Evolutionary conservation across 768 basidiomycete species (phyloP), one percentile per base, ranked within the genome.

Genomic region (Suillus subaureus): DNA sequence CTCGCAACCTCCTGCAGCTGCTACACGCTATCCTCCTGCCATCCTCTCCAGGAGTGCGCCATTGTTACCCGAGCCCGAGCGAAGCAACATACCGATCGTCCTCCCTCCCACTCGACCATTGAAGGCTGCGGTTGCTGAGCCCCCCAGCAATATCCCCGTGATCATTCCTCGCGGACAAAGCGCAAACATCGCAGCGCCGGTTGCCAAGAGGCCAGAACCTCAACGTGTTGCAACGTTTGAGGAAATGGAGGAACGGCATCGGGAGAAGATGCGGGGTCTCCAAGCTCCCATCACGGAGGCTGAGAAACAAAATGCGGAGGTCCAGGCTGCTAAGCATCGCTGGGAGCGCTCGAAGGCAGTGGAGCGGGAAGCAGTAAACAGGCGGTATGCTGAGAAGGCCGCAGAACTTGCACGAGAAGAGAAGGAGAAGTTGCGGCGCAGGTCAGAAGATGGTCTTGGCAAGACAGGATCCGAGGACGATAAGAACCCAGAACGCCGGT

Each of bases 221-320:
- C 76, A 80, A 47, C 88, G 91, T 18, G 85, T 89, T 33, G 85
- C 87, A 65, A 94, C 94, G 2, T 93, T 92, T 73, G 95, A 96
- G 76, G 94, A 97, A 74, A 82, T 97, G 39, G 89, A 87, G 56
- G 92, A 94, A 69, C 83, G 94, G 21, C 95, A 97, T 70, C 86
- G 92, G 58, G 89, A 92, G 78, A 92, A 93, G 78, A 85, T 97
- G 80, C 85, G 84, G 40, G 87, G 88, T 71, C 74, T 97, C 68
- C 95, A 97, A 78, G 87, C 83, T 45, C 95, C 95, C 6, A 78
- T 97, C 39, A 95, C 91, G n/a, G 84, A 87, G 69, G 89, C 89
- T 2, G 88, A 90, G 78, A 87, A 86, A 72, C 91, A 95, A 72
- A 85, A 89, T 67, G 92, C 90, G 1, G 85, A 92, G 35, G 70